Percentiles rank a stretch among this genome's conserved stretches.
These are phyloP conservation scores for Epichloe uncinata DNA, from an alignment of 2,329 filamentous ascomycete species.

Conservation along the genomic window DNA sequence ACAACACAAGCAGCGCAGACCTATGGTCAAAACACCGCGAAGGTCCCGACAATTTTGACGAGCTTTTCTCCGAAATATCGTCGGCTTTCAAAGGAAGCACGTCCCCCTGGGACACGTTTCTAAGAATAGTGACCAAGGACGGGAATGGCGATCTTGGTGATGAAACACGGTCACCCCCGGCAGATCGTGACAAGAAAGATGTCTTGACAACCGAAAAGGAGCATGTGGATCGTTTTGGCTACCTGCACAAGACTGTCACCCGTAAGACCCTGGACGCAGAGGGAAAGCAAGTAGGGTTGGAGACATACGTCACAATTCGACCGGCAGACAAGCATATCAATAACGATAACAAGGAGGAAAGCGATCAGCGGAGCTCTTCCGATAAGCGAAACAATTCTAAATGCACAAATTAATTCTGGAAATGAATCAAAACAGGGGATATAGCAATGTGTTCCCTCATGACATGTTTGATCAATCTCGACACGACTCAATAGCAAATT, in stretches of 20 bases:
- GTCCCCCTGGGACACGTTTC: slow-evolving; percentile 27
- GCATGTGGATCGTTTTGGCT: slow-evolving; percentile 29
- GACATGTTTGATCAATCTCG: neutral
- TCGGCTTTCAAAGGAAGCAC: slow-evolving; percentile 24
- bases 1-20: neutral
- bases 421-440: slow-evolving; percentile 12
- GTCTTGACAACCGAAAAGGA: slow-evolving; percentile 25
- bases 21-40: neutral
- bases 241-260: slow-evolving; percentile 28
- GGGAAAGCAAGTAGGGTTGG: slow-evolving; percentile 26
- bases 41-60: slow-evolving; percentile 24
- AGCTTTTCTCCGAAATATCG: slow-evolving; percentile 26
- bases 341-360: slow-evolving; percentile 5
- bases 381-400: slow-evolving; percentile 8
- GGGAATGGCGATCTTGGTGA: slow-evolving; percentile 4
- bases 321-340: slow-evolving; percentile 14
- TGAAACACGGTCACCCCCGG: slow-evolving; percentile 4
- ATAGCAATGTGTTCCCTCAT: neutral
- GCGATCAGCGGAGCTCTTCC: neutral
- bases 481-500: too few relatives aligned
- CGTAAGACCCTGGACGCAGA: slow-evolving; percentile 26
- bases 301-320: slow-evolving; percentile 22
- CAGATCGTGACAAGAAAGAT: slow-evolving; percentile 17
- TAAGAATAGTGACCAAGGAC: slow-evolving; percentile 20
- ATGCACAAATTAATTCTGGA: slow-evolving; percentile 28